phyloP scores from a whole-genome alignment of 1,139 yeast genomes.

The Nakaseomyces nivariensis region DNA sequence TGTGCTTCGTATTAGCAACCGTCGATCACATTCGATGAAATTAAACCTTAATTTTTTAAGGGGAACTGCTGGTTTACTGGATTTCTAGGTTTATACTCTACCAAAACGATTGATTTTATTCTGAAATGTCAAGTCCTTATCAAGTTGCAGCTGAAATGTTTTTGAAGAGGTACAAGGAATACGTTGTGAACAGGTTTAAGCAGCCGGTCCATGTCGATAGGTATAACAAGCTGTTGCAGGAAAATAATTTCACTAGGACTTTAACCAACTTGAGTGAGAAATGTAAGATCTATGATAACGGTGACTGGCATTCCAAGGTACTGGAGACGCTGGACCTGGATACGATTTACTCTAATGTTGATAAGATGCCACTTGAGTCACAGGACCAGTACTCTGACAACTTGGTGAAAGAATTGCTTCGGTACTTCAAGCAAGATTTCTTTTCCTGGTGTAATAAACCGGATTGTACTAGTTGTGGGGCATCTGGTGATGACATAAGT shows the following conservation, averaged over 20 bases:
- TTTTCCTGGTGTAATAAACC: slow-evolving; percentile 79
- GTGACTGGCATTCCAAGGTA: slow-evolving; percentile 28
- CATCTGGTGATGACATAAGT: slow-evolving; percentile 25
- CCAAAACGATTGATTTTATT: too few species aligned
- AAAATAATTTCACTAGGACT: slow-evolving; percentile 19
- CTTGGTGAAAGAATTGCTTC: slow-evolving; percentile 55
- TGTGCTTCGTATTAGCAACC: too few species aligned
- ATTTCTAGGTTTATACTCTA: too few species aligned
- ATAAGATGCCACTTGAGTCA: slow-evolving; percentile 26
- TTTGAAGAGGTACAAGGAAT: slow-evolving; percentile 16
- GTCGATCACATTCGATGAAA: too few species aligned
- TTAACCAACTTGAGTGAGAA: slow-evolving; percentile 13
- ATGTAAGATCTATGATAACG: slow-evolving; percentile 25
- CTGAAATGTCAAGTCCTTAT: background rate
- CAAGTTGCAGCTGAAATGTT: slow-evolving; percentile 16
- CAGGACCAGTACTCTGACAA: slow-evolving; percentile 53
- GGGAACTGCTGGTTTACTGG: background rate
- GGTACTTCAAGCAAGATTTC: slow-evolving; percentile 72
- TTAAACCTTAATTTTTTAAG: too few species aligned
- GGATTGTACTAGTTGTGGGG: slow-evolving; percentile 46
- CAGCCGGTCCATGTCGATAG: background rate
- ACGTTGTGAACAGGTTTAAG: slow-evolving; percentile 13
- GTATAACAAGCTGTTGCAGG: slow-evolving; percentile 4
- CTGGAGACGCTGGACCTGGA: slow-evolving; percentile 32
- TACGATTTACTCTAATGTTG: slow-evolving; percentile 32